Conservation (phyloP, 352 stramenopile genomes). For the Phytophthora idaei region DNA sequence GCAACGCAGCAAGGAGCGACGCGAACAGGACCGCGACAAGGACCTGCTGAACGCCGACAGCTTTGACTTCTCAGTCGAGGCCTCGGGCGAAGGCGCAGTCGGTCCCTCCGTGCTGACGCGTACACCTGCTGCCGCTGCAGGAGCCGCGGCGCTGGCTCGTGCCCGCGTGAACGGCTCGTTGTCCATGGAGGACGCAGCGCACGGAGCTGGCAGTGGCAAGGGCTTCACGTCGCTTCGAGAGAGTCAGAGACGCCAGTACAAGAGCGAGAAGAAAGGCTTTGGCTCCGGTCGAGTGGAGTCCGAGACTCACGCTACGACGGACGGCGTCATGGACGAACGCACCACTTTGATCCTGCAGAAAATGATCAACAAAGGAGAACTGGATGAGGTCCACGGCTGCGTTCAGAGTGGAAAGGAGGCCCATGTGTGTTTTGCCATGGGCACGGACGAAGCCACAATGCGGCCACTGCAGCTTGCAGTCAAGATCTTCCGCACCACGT, state of each 20-base stretch:
- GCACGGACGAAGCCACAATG: constrained; percentile 54
- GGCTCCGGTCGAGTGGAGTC: constrained; percentile 51
- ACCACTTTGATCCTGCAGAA: constrained; percentile 75
- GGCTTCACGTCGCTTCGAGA: constrained; percentile 67
- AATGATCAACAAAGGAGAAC: constrained; percentile 71
- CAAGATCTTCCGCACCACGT: constrained; percentile 88
- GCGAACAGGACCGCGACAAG: constrained; percentile 36
- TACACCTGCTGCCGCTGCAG: constrained; percentile 21
- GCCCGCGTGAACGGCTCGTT: constrained; percentile 33
- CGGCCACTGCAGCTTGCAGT: constrained; percentile 49
- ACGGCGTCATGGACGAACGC: constrained; percentile 78
- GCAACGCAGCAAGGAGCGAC: constrained; percentile 40
- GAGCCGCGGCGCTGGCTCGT: constrained; percentile 26
- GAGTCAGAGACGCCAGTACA: constrained; percentile 53
- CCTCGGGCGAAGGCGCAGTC: constrained; percentile 16
- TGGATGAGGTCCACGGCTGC: constrained; percentile 76
- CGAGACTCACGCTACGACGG: constrained; percentile 60
- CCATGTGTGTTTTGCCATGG: constrained; percentile 77
- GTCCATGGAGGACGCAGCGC: constrained; percentile 46
- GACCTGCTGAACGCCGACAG: constrained; percentile 53
- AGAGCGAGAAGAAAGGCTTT: constrained; percentile 67
- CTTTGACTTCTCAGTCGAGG: constrained; percentile 26
- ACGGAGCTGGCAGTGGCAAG: constrained; percentile 46
- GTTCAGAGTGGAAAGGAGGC: constrained; percentile 87
- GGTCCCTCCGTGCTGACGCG: constrained; percentile 30